Conservation (phyloP, 179 eudicot genomes). For the Beta corolliflora region DNA sequence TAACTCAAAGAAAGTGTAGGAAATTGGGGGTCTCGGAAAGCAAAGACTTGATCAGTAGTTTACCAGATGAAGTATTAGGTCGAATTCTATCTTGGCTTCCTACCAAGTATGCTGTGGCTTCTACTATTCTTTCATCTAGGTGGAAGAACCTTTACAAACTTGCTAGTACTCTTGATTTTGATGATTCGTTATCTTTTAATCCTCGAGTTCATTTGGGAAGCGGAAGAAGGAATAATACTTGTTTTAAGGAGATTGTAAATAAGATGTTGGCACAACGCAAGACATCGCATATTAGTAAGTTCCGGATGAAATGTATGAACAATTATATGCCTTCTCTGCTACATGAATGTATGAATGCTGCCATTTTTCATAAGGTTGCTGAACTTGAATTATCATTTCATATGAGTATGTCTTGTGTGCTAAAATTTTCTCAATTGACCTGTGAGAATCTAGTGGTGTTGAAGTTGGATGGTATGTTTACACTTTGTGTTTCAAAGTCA, state of each 20-base stretch:
- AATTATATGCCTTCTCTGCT: neutral
- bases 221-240: neutral
- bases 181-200: slow-evolving; percentile 16
- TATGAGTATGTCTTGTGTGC: neutral
- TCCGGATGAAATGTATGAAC: slow-evolving; percentile 26
- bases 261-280: slow-evolving; percentile 11
- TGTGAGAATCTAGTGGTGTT: slow-evolving; percentile 24
- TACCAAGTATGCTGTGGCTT: slow-evolving; percentile 32
- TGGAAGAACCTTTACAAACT: slow-evolving; percentile 30
- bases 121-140: slow-evolving; percentile 21
- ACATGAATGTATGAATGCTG: slow-evolving; percentile 14
- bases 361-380: neutral
- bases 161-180: slow-evolving; percentile 29
- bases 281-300: slow-evolving; percentile 14
- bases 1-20: slow-evolving; percentile 3
- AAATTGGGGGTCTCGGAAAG: neutral
- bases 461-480: slow-evolving; percentile 23
- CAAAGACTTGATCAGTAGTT: slow-evolving; percentile 29
- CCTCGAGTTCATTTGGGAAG: neutral
- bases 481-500: slow-evolving; percentile 1
- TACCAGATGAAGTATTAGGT: slow-evolving; percentile 29
- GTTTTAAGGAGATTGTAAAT: slow-evolving; percentile 20
- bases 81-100: slow-evolving; percentile 29
- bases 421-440: slow-evolving; percentile 5
- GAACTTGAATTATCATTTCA: slow-evolving; percentile 25